phyloP scores from a whole-genome alignment of 116 monocot genomes.

The Dioscorea cayenensis region DNA sequence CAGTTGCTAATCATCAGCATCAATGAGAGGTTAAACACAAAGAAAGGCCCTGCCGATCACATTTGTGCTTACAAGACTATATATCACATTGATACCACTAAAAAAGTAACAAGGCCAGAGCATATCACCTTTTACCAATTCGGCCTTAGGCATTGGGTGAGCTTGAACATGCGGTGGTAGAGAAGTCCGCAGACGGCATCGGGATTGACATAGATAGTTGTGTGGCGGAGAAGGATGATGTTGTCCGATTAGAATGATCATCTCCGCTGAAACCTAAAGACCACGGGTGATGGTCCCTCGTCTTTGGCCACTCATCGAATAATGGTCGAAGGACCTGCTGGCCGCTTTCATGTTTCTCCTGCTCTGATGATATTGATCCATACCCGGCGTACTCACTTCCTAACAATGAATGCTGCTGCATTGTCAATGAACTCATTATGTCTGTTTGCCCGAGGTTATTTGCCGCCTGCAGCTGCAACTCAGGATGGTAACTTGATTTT shows the following conservation, averaged over 20 bases:
- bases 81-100: too few species aligned
- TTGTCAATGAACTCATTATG: slow-evolving; percentile 14
- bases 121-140: too few species aligned
- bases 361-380: slow-evolving; percentile 8
- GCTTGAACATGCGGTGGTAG: not conserved
- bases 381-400: slow-evolving; percentile 24
- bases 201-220: not conserved
- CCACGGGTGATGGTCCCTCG: slow-evolving; percentile 34
- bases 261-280: not conserved
- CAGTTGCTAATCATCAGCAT: too few species aligned
- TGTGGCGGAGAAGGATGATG: not conserved
- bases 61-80: too few species aligned
- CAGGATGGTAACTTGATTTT: slow-evolving; percentile 17
- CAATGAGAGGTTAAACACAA: too few species aligned
- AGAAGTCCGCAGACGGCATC: not conserved
- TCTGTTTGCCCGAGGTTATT: slow-evolving; percentile 29
- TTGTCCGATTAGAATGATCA: not conserved
- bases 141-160: not conserved
- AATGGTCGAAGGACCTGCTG: slow-evolving; percentile 55
- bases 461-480: slow-evolving; percentile 20
- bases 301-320: slow-evolving; percentile 81
- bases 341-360: slow-evolving; percentile 35
- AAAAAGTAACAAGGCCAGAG: too few species aligned
- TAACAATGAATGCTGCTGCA: slow-evolving; percentile 38
- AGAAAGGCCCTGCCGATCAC: too few species aligned